Percentiles rank a stretch among this genome's conserved stretches.
phyloP scores from a whole-genome alignment of 495 filamentous ascomycete genomes.

The Halenospora varia region DNA sequence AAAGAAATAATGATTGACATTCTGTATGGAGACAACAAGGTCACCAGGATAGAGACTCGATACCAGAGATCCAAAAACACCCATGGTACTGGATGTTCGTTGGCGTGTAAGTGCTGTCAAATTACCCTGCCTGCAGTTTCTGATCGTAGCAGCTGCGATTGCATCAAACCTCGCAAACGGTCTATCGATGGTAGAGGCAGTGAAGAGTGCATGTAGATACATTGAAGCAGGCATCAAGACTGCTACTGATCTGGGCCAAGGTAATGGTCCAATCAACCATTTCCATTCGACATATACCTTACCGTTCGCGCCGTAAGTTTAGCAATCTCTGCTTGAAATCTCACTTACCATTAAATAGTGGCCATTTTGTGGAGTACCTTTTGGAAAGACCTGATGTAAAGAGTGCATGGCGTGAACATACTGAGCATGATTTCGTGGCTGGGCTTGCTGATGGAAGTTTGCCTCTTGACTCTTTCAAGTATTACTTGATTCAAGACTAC shows the following conservation, averaged over 20 bases:
- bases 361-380: constrained; percentile 78
- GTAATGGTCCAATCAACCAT: constrained; percentile 89
- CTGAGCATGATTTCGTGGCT: constrained; percentile 75
- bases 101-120: constrained; percentile 63
- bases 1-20: constrained; percentile 68
- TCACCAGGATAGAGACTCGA: constrained; percentile 57
- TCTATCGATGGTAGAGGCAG: constrained; percentile 53
- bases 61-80: constrained; percentile 75
- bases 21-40: constrained; percentile 55
- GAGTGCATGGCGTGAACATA: constrained; percentile 64
- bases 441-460: constrained; percentile 72
- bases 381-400: constrained; percentile 71
- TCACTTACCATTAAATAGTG: constrained; percentile 70
- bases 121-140: background rate
- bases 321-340: constrained; percentile 34
- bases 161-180: constrained; percentile 76
- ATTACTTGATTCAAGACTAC: constrained; percentile 88
- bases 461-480: constrained; percentile 68
- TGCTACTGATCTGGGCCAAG: constrained; percentile 68
- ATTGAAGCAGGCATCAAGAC: constrained; percentile 80
- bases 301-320: constrained; percentile 75
- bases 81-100: constrained; percentile 92
- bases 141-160: constrained; percentile 63
- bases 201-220: constrained; percentile 69
- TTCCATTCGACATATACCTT: constrained; percentile 80